Conservation (phyloP, 2,329 filamentous ascomycete genomes). For the Calonectria hawksworthii region DNA sequence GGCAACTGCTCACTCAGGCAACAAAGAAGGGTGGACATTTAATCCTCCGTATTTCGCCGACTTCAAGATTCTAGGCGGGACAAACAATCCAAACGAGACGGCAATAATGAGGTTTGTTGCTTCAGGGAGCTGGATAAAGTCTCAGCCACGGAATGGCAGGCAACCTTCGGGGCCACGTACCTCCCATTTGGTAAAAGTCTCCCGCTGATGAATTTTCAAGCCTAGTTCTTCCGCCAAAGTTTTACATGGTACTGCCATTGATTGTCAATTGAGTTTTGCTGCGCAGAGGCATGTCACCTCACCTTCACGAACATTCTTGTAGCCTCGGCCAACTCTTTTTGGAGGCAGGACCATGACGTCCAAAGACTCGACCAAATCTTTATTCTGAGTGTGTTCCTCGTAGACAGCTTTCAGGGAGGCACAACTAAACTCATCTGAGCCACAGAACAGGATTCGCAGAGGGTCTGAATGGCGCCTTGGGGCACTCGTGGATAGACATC, state of each 20-base stretch:
- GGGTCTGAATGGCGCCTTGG: constrained; percentile 62
- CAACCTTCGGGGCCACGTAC: constrained; percentile 58
- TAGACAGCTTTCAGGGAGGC: constrained; percentile 80
- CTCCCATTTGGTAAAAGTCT: constrained; percentile 87
- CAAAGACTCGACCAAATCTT: constrained; percentile 77
- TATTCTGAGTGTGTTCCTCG: constrained; percentile 66
- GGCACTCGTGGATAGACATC: constrained; percentile 36
- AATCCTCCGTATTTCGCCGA: constrained; percentile 85
- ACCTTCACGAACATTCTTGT: constrained; percentile 78
- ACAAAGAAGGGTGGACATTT: constrained; percentile 92
- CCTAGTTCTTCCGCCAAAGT: constrained; percentile 72
- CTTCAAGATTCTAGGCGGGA: constrained; percentile 81
- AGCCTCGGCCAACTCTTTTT: constrained; percentile 82
- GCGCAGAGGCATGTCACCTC: constrained; percentile 36
- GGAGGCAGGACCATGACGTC: constrained; percentile 87
- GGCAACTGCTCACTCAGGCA: constrained; percentile 76
- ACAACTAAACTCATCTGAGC: constrained; percentile 92
- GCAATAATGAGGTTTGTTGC: constrained; percentile 85
- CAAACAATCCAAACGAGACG: constrained; percentile 93
- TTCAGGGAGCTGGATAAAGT: constrained; percentile 64
- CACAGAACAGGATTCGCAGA: constrained; percentile 91
- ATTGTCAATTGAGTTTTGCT: neutral
- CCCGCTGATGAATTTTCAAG: constrained; percentile 79
- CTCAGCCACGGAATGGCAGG: constrained; percentile 14
- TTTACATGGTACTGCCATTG: constrained; percentile 78